Conservation (phyloP, 768 basidiomycete species). For the Amanita phalloides region DNA sequence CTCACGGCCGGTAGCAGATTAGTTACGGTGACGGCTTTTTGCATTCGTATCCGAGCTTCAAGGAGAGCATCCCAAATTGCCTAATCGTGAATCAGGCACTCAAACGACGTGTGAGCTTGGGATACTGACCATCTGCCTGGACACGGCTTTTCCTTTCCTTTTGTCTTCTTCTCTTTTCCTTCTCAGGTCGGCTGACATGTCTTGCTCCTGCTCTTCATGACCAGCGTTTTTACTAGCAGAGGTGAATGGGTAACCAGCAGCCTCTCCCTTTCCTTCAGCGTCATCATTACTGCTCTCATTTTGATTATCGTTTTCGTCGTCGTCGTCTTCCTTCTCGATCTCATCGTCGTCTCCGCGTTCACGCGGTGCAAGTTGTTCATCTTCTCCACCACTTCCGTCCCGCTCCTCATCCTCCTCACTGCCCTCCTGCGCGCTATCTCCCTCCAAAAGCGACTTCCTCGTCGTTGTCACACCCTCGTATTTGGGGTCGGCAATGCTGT, state of each 20-base stretch:
- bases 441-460: conserved; percentile 44
- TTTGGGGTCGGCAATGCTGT: conserved; percentile 64
- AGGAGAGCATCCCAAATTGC: conserved; percentile 78
- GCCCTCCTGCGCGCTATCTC: conserved; percentile 19
- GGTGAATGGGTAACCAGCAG: not conserved
- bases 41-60: conserved; percentile 85
- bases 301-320: not conserved
- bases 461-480: conserved; percentile 64
- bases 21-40: conserved; percentile 61
- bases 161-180: conserved; percentile 58
- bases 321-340: conserved; percentile 7
- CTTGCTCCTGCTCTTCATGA: conserved; percentile 18
- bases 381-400: conserved; percentile 8
- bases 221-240: conserved; percentile 3
- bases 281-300: conserved; percentile 5
- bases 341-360: conserved; percentile 11
- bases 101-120: not conserved
- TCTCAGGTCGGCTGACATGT: conserved; percentile 42
- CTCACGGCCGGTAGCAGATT: conserved; percentile 60
- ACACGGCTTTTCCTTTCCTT: conserved; percentile 76
- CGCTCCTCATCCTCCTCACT: conserved; percentile 18
- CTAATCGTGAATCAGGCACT: conserved; percentile 27
- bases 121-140: conserved; percentile 66
- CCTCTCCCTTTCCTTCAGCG: not conserved
- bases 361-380: not conserved